Base-by-base conservation (phyloP, 1,284 basidiomycete species). In the Anthracocystis panici-leucophaei region DNA sequence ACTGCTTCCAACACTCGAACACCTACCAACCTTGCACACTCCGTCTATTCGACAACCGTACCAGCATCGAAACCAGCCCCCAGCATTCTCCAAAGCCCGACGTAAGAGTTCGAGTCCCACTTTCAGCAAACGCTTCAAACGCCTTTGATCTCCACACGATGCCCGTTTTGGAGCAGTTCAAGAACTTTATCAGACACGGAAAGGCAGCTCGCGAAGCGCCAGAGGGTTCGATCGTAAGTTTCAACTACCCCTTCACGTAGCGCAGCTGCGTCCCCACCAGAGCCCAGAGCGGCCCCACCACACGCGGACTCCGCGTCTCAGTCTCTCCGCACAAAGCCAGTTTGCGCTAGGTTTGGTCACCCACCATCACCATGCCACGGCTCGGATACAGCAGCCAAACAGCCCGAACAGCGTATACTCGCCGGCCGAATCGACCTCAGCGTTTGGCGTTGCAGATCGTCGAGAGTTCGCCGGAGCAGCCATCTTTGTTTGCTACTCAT, bases 141-240 rank as follows among this genome's bases (percentile, higher is more conserved):
- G 33, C 27, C 27, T 46, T 27, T 33, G 29, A 46, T 29, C 29
- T 11, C 61, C 50, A 46, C 60, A 70, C 51, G 33, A 76, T 76
- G 74, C 69, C 74, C 40, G 74, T 81, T 45, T 58, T 80, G 52
- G 79, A 81, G 57, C 73, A 82, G 38, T 77, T 83, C 57, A 81
- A 78, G 57, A 75, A 80, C 62, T 77, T 83, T 41, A 80, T 83
- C 54, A 68, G 81, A 52, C 81, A 83, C 68, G 82, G 81, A 53
- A 83, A 82, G 65, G 75, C 78, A 31, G 42, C 63, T 72, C 46
- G 66, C 46, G 51, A 73, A 57, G 49, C 69, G 51, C 56, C 57
- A 59, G 58, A 76, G 27, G 66, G 60, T 57, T 14, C 18, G 29
- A 41, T 41, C 29, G 68, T 73, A 58, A 73, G 74, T 77, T 21